A percentile compares a stretch with the other conserved stretches of the same genome.
These are phyloP conservation scores for Hamamelis virginiana DNA, from an alignment of 164 flowering plant species.

Conservation along the genomic window DNA sequence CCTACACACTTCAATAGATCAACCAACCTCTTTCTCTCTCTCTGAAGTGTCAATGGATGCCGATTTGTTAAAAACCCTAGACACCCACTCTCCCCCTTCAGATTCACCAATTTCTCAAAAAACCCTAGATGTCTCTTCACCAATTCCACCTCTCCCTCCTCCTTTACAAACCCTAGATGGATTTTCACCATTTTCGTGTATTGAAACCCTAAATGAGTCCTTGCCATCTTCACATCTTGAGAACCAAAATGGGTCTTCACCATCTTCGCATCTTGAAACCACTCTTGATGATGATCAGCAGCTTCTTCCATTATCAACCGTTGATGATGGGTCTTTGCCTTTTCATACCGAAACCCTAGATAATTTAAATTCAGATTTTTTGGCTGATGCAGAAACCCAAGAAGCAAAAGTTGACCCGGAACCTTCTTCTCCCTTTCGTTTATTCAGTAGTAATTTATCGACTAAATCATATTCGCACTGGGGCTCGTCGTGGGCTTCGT, in stretches of 20 bases:
- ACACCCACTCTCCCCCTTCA: too few relatives aligned
- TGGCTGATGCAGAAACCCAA: background rate
- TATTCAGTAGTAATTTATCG: background rate
- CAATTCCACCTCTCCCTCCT: background rate
- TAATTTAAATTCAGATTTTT: background rate
- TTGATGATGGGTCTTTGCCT: background rate
- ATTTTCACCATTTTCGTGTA: background rate
- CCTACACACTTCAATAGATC: too few relatives aligned
- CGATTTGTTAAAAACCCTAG: too few relatives aligned
- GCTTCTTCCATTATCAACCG: too few relatives aligned
- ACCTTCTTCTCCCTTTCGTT: background rate
- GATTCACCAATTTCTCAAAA: background rate
- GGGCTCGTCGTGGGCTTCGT: background rate
- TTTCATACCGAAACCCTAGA: background rate
- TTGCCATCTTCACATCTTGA: background rate
- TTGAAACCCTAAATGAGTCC: background rate
- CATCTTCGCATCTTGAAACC: background rate
- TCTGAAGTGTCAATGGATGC: too few relatives aligned
- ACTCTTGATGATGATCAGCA: background rate
- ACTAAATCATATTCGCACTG: background rate
- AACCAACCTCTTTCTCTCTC: too few relatives aligned
- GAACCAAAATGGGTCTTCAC: background rate
- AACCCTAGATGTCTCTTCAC: conserved; percentile 2
- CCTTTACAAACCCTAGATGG: conserved; percentile 8
- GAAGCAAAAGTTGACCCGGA: background rate